Base-by-base conservation (phyloP, 352 stramenopile species). In the Phytophthora lateralis region DNA sequence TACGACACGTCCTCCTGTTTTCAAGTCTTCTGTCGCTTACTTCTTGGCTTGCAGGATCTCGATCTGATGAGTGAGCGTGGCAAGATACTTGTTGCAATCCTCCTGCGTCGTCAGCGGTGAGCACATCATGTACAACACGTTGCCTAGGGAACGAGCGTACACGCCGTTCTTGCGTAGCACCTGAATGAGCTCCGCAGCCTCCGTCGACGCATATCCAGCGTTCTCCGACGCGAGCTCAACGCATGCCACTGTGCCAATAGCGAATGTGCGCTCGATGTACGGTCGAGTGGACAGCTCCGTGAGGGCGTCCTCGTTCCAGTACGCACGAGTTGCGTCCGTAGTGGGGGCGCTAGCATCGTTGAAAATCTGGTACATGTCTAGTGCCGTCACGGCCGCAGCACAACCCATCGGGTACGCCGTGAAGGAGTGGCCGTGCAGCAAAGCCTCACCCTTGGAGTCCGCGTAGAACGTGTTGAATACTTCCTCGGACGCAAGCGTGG, bases 351-450 rank as follows among this genome's bases (percentile, higher is more conserved):
- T 70, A 0, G 60, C 60, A 46, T 71, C 42, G 49, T 81, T 79
- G 37, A 88, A 68, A 55, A 92, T 86, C 51, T 90, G 56, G 69
- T 93, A 96, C 84, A 94, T 91, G 64, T 96, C 85, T 3, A 98
- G 58, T 10, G 89, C 81, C n/a, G 93, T 94, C 24, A 97, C 53
- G 10, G 85, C 87, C 10, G 90, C 90, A 20, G 90, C 91, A 55
- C 91, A 98, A 24, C 89, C 92, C 41, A 97, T 80, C 4, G 92
- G 90, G 55, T 97, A 90, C 0, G 91, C 92, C 24, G 91, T 97
- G 76, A 97, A 97, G n/a, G 90, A 97, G 71, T 97, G 91, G 10
- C 86, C 92, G 58, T 97, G 91, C 0, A 98, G 75, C 38, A 98
- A 61, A 5, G 89, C 90, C 15, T 97, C 85, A 30, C 79, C 82